phyloP scores from a whole-genome alignment of 306 rosid species.

The Lagenaria siceraria region DNA sequence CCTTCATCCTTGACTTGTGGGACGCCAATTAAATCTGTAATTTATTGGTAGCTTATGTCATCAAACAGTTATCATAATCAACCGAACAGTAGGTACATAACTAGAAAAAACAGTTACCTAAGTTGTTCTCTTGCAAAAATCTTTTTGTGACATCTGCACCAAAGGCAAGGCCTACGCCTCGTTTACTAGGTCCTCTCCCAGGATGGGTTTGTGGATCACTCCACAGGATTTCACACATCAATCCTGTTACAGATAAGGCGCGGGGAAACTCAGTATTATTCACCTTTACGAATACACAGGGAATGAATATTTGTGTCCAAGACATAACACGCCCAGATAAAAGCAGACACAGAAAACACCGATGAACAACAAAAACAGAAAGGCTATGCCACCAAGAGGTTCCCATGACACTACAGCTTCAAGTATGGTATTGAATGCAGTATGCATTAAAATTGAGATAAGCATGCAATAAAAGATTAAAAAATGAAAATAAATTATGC shows the following conservation, averaged over 20 bases:
- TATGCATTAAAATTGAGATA: not conserved
- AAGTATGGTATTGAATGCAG: not conserved
- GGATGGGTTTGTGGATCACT: conserved; percentile 94
- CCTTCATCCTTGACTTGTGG: conserved; percentile 99
- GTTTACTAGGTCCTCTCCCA: conserved; percentile 98
- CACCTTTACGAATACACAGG: not conserved
- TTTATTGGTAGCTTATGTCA: not conserved
- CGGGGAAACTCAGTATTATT: not conserved
- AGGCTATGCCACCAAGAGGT: not conserved
- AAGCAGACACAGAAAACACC: not conserved
- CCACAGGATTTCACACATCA: conserved; percentile 98
- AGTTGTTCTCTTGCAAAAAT: conserved; percentile 74
- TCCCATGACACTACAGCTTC: not conserved
- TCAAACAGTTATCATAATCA: not conserved
- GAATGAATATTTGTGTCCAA: not conserved
- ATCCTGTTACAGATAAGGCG: conserved; percentile 34
- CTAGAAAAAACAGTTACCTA: conserved; percentile 36
- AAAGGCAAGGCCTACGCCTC: conserved; percentile 94
- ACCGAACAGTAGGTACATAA: not conserved
- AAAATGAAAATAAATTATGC: not conserved
- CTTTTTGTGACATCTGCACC: conserved; percentile 86
- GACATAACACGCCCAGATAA: not conserved
- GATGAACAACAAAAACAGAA: not conserved
- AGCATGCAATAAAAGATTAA: not conserved
- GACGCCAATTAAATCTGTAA: conserved; percentile 90